A percentile compares a stretch with the other conserved stretches of the same genome.
These are phyloP conservation scores for Beauveria varroae DNA, from an alignment of 2,329 filamentous ascomycete species.

Conservation along the genomic window DNA sequence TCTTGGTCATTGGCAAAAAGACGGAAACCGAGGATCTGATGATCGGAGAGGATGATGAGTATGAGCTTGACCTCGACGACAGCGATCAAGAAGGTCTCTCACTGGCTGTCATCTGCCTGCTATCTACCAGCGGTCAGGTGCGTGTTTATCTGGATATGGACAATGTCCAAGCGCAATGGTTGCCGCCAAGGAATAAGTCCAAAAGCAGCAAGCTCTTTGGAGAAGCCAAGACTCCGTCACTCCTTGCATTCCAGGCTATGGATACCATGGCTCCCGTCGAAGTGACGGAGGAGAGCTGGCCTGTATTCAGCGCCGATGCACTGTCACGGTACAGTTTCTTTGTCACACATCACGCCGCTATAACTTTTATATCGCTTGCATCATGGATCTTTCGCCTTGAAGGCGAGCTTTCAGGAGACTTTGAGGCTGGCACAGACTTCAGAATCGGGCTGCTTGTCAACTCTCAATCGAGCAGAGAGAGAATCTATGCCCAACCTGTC, in stretches of 20 bases:
- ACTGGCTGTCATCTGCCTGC: conserved; percentile 49
- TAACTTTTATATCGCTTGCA: conserved; percentile 52
- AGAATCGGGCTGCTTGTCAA: conserved; percentile 53
- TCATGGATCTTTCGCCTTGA: conserved; percentile 59
- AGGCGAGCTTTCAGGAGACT: conserved; percentile 48
- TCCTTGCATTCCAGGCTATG: conserved; percentile 56
- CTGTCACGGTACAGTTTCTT: conserved; percentile 57
- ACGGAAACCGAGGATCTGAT: conserved; percentile 53
- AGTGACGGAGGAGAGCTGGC: conserved; percentile 51
- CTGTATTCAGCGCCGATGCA: conserved; percentile 53
- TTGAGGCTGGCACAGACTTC: conserved; percentile 53
- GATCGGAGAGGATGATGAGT: conserved; percentile 55
- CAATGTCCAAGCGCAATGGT: conserved; percentile 58
- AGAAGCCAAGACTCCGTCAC: conserved; percentile 34
- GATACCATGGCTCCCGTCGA: conserved; percentile 51
- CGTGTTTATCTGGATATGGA: conserved; percentile 55
- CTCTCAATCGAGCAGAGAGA: conserved; percentile 49
- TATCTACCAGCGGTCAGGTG: conserved; percentile 54
- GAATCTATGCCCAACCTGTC: conserved; percentile 47
- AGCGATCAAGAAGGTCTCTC: conserved; percentile 53
- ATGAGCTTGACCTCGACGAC: conserved; percentile 50
- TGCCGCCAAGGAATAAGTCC: conserved; percentile 48
- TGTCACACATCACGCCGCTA: conserved; percentile 52
- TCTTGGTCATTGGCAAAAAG: conserved; percentile 55
- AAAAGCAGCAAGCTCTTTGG: conserved; percentile 34